Conservation (phyloP, 345 rosid genomes). For the Geranium rotundifolium region DNA sequence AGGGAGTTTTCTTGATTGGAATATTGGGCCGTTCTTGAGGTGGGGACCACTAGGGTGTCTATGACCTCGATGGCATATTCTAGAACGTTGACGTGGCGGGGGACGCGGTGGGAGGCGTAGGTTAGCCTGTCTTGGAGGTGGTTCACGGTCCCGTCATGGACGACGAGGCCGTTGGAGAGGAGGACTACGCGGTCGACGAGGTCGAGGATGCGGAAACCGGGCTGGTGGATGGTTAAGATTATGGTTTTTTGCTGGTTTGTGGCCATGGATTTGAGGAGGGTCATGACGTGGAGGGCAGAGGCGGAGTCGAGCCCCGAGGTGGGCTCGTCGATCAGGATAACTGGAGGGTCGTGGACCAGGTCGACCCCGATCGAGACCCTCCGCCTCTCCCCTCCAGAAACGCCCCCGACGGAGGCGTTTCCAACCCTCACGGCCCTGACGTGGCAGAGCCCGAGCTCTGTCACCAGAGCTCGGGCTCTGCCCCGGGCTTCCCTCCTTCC, state of each 20-base stretch:
- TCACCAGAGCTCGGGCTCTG: conserved; percentile 50
- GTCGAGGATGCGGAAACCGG: conserved; percentile 81
- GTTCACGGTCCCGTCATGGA: conserved; percentile 46
- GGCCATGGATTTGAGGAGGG: conserved; percentile 55
- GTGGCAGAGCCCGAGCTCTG: conserved; percentile 63
- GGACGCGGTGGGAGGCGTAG: conserved; percentile 42
- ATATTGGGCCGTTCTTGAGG: conserved; percentile 6
- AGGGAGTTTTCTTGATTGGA: too few relatives aligned
- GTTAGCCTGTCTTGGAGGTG: conserved; percentile 49
- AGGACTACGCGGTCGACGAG: conserved; percentile 51
- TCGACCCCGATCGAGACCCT: conserved; percentile 88
- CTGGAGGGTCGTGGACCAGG: conserved; percentile 75
- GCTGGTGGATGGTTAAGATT: conserved; percentile 76
- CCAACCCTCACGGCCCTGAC: conserved; percentile 51
- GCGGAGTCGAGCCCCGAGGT: conserved; percentile 92
- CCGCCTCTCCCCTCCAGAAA: conserved; percentile 87
- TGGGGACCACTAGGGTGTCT: conserved; percentile 23
- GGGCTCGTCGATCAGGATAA: conserved; percentile 79
- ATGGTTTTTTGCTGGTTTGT: conserved; percentile 66
- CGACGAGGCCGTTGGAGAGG: conserved; percentile 53
- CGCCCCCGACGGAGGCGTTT: conserved; percentile 44
- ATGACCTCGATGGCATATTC: conserved; percentile 73
- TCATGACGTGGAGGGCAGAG: conserved; percentile 62
- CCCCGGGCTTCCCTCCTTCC: conserved; percentile 31
- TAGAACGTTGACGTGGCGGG: conserved; percentile 60